Conservation (phyloP, 2,329 filamentous ascomycete species). For the Thyridium curvatum region DNA sequence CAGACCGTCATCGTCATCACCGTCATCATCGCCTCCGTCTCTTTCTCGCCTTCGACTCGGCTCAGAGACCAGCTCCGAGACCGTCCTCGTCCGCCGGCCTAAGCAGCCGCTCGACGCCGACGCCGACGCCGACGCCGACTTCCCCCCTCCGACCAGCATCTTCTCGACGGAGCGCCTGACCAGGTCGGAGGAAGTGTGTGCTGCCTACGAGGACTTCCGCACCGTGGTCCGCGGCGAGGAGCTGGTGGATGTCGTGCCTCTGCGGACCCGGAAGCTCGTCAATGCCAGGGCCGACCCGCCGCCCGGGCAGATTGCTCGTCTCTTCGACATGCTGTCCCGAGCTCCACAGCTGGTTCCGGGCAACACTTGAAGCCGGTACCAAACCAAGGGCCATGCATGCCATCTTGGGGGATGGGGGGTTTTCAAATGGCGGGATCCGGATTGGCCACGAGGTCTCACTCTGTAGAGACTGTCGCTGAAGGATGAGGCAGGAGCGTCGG, state of each 20-base stretch:
- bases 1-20: no score
- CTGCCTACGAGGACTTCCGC: not conserved
- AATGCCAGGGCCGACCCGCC: not conserved
- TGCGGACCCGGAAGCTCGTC: not conserved
- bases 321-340: not conserved
- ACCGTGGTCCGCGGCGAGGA: not conserved
- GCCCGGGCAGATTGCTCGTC: not conserved
- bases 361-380: not conserved
- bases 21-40: no score
- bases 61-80: no score
- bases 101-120: not conserved
- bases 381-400: no score
- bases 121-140: not conserved
- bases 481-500: no score
- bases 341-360: not conserved
- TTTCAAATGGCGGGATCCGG: no score
- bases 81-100: no score
- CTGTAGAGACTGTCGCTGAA: no score
- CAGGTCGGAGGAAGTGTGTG: not conserved
- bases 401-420: not conserved
- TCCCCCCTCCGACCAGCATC: not conserved
- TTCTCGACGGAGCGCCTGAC: not conserved
- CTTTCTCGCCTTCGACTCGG: no score
- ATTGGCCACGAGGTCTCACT: no score
- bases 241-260: not conserved